Evolutionary conservation across 257 asterid species (phyloP).

Genomic region (Scutellaria minor): DNA sequence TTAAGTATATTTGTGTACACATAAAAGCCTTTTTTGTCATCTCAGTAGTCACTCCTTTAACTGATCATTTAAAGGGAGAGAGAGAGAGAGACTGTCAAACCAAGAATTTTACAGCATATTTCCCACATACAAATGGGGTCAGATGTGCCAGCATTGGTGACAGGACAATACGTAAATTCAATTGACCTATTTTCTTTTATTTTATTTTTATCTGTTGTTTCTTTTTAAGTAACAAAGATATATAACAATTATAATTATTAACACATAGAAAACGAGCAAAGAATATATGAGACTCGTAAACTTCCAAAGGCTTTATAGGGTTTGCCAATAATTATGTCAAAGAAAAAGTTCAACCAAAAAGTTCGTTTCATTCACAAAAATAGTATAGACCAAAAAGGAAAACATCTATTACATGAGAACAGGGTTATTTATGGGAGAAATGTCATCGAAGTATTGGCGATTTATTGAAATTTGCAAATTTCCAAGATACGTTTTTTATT

Average conservation of each 20-base stretch:
- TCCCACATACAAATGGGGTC: conserved; percentile 34
- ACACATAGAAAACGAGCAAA: no score
- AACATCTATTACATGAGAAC: not conserved
- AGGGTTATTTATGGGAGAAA: not conserved
- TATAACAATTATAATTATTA: no score
- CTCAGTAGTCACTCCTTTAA: no score
- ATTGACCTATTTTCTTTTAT: conserved; percentile 17
- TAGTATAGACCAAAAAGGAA: not conserved
- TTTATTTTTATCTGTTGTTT: not conserved
- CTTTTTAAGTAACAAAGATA: no score
- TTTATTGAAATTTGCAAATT: not conserved
- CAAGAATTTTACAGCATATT: conserved; percentile 27
- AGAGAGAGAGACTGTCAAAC: conserved; percentile 13
- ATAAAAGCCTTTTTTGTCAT: no score
- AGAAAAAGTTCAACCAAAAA: no score
- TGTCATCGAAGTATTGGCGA: not conserved
- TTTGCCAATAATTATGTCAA: no score
- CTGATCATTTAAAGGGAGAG: no score
- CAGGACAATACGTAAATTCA: conserved; percentile 23
- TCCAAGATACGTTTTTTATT: no score
- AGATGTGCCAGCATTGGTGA: conserved; percentile 42
- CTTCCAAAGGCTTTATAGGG: no score
- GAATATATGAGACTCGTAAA: no score
- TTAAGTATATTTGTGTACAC: no score
- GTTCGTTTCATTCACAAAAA: not conserved